Evolutionary conservation across 495 filamentous ascomycete species (phyloP).

Genomic region (Pseudevernia furfuracea): DNA sequence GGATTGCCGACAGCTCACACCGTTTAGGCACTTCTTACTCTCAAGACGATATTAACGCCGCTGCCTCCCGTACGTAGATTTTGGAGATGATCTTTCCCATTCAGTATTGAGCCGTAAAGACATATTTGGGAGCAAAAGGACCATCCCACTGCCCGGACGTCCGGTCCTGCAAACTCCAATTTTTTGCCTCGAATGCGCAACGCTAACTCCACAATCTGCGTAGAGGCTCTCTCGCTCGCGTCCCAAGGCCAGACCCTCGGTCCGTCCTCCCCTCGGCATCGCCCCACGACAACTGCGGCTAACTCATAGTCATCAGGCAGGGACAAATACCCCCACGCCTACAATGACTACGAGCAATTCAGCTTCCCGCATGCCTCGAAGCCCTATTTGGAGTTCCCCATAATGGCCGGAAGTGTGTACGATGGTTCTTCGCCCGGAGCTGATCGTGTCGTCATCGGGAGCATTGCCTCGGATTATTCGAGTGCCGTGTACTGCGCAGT

Average conservation of each 20-base stretch:
- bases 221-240: neutral
- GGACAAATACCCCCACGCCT: constrained; percentile 29
- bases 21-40: neutral
- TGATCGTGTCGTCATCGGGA: constrained; percentile 28
- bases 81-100: neutral
- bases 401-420: constrained; percentile 23
- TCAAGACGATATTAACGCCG: neutral
- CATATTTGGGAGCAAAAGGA: neutral
- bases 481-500: constrained; percentile 26
- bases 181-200: neutral
- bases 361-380: constrained; percentile 25
- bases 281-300: neutral
- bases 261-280: neutral
- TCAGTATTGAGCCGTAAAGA: neutral
- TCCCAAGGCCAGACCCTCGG: neutral
- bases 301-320: constrained; percentile 9
- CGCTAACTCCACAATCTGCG: neutral
- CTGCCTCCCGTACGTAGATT: neutral
- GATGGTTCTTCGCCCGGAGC: constrained; percentile 22
- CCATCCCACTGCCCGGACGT: neutral
- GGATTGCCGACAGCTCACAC: neutral
- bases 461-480: constrained; percentile 24
- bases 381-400: constrained; percentile 30
- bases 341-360: constrained; percentile 31
- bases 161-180: neutral